These are phyloP conservation scores for Solanum okadae DNA, from an alignment of 257 asterid species.

Conservation along the genomic window DNA sequence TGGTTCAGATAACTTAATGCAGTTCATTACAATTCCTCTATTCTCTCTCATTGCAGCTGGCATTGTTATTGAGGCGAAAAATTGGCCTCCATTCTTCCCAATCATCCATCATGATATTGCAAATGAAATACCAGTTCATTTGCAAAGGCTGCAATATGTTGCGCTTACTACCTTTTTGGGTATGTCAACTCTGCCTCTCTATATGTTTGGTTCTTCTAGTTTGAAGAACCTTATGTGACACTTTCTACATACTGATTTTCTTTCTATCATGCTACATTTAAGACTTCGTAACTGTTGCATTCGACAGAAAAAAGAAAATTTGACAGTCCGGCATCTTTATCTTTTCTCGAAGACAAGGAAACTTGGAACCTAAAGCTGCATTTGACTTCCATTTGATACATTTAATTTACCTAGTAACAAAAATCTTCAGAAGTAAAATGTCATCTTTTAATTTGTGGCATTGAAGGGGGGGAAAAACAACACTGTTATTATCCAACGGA, in stretches of 20 bases:
- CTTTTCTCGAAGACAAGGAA: neutral
- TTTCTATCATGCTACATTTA: constrained; percentile 2
- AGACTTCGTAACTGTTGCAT: neutral
- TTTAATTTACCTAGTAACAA: neutral
- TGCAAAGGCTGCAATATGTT: constrained; percentile 86
- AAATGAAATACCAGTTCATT: constrained; percentile 88
- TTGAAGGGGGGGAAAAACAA: neutral
- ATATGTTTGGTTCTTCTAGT: neutral
- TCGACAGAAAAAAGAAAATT: neutral
- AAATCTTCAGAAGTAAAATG: neutral
- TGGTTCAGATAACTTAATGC: neutral
- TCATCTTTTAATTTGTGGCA: neutral
- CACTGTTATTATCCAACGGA: neutral
- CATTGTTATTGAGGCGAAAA: constrained; percentile 71
- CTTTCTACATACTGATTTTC: neutral
- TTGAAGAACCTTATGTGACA: neutral
- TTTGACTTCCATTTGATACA: neutral
- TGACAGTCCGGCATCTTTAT: neutral
- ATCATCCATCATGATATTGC: constrained; percentile 90
- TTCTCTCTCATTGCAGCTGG: constrained; percentile 50
- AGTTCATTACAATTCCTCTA: neutral
- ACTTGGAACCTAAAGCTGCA: neutral
- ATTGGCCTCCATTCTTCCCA: constrained; percentile 98
- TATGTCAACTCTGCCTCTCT: constrained; percentile 21
- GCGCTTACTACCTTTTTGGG: constrained; percentile 90